Evolutionary conservation across 805 yeast species (phyloP).

Genomic region (Cyberlindnera subsufficiens): DNA sequence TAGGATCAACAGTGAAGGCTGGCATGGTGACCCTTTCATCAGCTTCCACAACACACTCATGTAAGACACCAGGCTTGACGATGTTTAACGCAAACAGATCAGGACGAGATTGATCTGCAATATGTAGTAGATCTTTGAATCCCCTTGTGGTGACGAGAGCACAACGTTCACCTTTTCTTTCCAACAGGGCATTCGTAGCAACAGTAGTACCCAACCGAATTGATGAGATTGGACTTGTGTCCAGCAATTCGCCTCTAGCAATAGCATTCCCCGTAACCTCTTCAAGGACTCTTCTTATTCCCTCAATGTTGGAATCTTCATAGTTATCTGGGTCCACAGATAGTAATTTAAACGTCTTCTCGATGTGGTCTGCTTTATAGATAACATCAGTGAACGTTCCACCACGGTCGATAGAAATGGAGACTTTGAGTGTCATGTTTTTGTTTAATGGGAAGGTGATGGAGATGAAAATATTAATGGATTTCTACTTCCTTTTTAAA

Average conservation of each 20-base stretch:
- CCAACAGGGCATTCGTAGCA: slow-evolving; percentile 49
- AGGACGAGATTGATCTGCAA: slow-evolving; percentile 50
- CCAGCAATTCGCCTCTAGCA: slow-evolving; percentile 27
- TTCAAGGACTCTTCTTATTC: slow-evolving; percentile 41
- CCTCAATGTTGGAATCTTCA: slow-evolving; percentile 46
- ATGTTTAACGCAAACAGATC: slow-evolving; percentile 44
- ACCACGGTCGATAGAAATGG: slow-evolving; percentile 16
- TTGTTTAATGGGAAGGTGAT: too few species aligned
- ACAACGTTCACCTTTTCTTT: slow-evolving; percentile 45
- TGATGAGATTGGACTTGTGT: slow-evolving; percentile 32
- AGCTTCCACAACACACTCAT: slow-evolving; percentile 38
- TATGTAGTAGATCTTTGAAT: slow-evolving; percentile 43
- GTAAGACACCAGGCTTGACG: slow-evolving; percentile 40
- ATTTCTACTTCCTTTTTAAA: too few species aligned
- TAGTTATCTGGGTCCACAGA: slow-evolving; percentile 44
- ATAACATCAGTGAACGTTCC: slow-evolving; percentile 16
- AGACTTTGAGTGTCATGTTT: slow-evolving; percentile 10
- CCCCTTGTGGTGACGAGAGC: slow-evolving; percentile 45
- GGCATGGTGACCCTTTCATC: slow-evolving; percentile 57
- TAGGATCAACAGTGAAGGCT: slow-evolving; percentile 44
- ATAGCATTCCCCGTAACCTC: slow-evolving; percentile 28
- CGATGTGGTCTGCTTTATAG: slow-evolving; percentile 8
- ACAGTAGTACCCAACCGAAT: slow-evolving; percentile 47
- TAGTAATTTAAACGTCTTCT: slow-evolving; percentile 34
- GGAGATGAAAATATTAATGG: too few species aligned